Conservation (phyloP, 208 protist genomes). For the Trypanosoma grayi region DNA sequence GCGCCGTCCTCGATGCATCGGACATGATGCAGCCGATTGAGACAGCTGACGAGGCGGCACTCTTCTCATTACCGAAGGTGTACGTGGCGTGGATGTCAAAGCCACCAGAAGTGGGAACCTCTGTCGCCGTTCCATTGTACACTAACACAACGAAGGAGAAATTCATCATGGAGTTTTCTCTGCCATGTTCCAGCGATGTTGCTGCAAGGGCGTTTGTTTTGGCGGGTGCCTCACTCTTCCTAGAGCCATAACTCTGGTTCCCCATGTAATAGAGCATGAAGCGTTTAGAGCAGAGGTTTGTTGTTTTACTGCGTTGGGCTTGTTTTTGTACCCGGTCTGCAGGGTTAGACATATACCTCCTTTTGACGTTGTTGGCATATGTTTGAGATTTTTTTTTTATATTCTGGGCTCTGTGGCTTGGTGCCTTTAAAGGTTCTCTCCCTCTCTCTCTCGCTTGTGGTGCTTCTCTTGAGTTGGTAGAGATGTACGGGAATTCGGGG, state of each 20-base stretch:
- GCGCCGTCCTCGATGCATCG: conserved; percentile 72
- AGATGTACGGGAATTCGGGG: conserved; percentile 62
- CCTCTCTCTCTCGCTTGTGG: conserved; percentile 2
- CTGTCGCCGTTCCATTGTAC: conserved; percentile 85
- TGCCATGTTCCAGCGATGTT: conserved; percentile 72
- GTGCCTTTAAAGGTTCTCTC: too few species aligned
- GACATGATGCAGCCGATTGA: conserved; percentile 67
- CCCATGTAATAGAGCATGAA: background rate
- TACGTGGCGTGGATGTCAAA: conserved; percentile 73
- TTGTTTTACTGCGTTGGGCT: too few species aligned
- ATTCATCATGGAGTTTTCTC: conserved; percentile 78
- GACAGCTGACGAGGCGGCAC: conserved; percentile 80
- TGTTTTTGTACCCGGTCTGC: too few species aligned
- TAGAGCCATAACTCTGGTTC: conserved; percentile 57
- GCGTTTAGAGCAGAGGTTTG: background rate
- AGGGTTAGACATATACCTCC: too few species aligned
- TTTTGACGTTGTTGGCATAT: background rate
- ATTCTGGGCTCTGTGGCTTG: too few species aligned
- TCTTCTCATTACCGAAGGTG: conserved; percentile 69
- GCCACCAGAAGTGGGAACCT: conserved; percentile 6
- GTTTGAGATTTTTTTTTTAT: background rate
- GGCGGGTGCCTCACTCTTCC: conserved; percentile 81
- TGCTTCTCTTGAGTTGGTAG: background rate
- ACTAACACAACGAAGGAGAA: conserved; percentile 77
- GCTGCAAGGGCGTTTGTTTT: conserved; percentile 79